phyloP scores from a whole-genome alignment of 1,284 basidiomycete species.

The Ceratobasidium theobromae region DNA sequence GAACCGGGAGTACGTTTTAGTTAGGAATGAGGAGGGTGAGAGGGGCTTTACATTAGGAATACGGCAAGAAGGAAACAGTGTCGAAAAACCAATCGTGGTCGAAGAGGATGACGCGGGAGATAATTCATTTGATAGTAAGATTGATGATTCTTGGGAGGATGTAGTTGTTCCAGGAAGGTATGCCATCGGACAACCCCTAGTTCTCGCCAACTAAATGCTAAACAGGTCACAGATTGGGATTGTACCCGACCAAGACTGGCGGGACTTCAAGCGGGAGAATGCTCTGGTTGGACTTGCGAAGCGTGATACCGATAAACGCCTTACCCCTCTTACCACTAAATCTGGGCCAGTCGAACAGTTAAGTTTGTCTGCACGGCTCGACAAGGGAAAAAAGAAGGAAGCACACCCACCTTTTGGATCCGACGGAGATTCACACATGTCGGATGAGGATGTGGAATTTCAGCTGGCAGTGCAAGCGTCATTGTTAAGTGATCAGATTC shows the following conservation, averaged over 20 bases:
- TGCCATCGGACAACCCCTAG: constrained; percentile 38
- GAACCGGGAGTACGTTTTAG: constrained; percentile 89
- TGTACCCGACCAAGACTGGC: constrained; percentile 63
- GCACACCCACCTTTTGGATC: constrained; percentile 36
- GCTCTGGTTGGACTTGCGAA: constrained; percentile 64
- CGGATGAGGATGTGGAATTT: constrained; percentile 32
- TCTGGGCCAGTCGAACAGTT: no score
- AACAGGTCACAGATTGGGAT: constrained; percentile 42
- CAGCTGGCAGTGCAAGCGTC: constrained; percentile 1
- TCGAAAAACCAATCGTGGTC: constrained; percentile 84
- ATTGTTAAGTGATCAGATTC: background rate
- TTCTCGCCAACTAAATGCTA: constrained; percentile 4
- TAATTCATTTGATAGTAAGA: constrained; percentile 45
- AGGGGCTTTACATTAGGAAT: constrained; percentile 96
- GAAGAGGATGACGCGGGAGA: constrained; percentile 48
- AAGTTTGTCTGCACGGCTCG: constrained; percentile 45
- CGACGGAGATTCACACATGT: constrained; percentile 7
- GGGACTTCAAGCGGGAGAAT: constrained; percentile 64
- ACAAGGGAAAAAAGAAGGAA: constrained; percentile 44
- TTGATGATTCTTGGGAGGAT: constrained; percentile 75
- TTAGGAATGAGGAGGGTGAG: constrained; percentile 82
- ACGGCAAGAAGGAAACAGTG: constrained; percentile 68
- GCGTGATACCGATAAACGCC: constrained; percentile 54
- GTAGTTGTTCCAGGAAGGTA: constrained; percentile 56
- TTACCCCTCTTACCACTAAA: constrained; percentile 36